Conservation (phyloP, 2,329 filamentous ascomycete genomes). For the Plenodomus tracheiphilus region DNA sequence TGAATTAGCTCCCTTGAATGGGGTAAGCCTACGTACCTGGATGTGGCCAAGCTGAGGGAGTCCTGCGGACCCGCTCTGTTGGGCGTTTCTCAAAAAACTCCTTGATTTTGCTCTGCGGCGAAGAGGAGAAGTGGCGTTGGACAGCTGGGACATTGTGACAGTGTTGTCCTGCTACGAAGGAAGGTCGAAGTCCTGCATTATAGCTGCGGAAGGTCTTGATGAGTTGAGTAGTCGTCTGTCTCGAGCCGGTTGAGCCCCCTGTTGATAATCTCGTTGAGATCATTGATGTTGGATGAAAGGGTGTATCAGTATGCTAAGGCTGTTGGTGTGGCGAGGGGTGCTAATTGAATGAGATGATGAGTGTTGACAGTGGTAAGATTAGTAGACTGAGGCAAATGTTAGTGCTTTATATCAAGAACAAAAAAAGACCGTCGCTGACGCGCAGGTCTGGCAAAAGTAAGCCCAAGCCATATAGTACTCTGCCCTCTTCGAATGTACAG, state of each 20-base stretch:
- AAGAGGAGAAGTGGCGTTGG: slow-evolving; percentile 49
- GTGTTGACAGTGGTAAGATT: slow-evolving; percentile 18
- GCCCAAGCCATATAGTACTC: slow-evolving; percentile 1
- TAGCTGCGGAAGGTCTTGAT: slow-evolving; percentile 44
- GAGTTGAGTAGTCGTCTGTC: slow-evolving; percentile 43
- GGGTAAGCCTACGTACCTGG: slow-evolving; percentile 39
- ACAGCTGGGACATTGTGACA: slow-evolving; percentile 16
- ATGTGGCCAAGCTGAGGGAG: slow-evolving; percentile 54
- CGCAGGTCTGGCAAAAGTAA: slow-evolving; percentile 16
- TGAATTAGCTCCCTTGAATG: not conserved
- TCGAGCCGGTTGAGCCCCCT: slow-evolving; percentile 36
- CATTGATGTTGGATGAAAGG: slow-evolving; percentile 23
- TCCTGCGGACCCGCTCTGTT: slow-evolving; percentile 50
- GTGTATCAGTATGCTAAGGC: slow-evolving; percentile 7
- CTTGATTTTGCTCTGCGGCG: slow-evolving; percentile 41
- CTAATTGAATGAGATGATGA: slow-evolving; percentile 10
- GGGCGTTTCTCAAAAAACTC: slow-evolving; percentile 54
- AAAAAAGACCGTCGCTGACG: slow-evolving; percentile 7
- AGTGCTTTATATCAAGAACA: slow-evolving; percentile 32
- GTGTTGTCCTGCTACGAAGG: slow-evolving; percentile 39
- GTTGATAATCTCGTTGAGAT: slow-evolving; percentile 30
- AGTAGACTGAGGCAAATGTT: slow-evolving; percentile 19
- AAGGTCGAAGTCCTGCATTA: slow-evolving; percentile 32
- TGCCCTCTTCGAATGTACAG: slow-evolving; percentile 9
- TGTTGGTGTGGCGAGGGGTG: slow-evolving; percentile 7